Evolutionary conservation across 176 grass and related monocot species (phyloP).

Genomic region (Cenchrus americanus): DNA sequence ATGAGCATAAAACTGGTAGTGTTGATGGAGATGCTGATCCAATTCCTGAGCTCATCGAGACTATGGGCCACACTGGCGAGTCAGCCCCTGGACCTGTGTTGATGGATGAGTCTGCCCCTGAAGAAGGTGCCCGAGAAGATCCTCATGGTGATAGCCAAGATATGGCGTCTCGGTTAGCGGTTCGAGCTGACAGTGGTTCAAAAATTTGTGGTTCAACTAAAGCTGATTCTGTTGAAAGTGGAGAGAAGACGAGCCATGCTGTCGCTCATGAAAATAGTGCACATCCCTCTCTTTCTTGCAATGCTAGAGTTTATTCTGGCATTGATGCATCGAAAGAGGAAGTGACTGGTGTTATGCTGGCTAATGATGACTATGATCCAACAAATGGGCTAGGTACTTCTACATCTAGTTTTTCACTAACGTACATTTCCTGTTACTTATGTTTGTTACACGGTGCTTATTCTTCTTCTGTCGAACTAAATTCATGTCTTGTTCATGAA

Average conservation of each 20-base stretch:
- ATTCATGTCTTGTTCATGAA: neutral
- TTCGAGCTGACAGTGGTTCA: constrained; percentile 85
- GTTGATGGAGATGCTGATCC: constrained; percentile 89
- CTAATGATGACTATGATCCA: constrained; percentile 47
- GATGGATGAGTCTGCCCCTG: constrained; percentile 85
- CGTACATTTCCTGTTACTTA: neutral
- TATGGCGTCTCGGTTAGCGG: constrained; percentile 79
- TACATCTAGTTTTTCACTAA: constrained; percentile 3
- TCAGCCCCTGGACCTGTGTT: constrained; percentile 84
- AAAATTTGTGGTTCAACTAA: constrained; percentile 86
- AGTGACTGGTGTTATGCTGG: constrained; percentile 64
- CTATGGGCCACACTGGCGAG: constrained; percentile 87
- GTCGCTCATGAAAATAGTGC: constrained; percentile 63
- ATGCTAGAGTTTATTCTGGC: constrained; percentile 84
- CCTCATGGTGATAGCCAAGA: constrained; percentile 94
- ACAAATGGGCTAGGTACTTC: constrained; percentile 69
- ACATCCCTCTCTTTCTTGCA: constrained; percentile 95
- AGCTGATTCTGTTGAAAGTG: constrained; percentile 90
- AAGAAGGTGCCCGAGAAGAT: constrained; percentile 61
- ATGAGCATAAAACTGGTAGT: constrained; percentile 81
- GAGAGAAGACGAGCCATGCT: constrained; percentile 75
- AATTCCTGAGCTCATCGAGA: constrained; percentile 80
- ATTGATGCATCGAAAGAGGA: constrained; percentile 94
- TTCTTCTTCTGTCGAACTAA: constrained; percentile 15
- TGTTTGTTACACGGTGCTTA: constrained; percentile 1